These are phyloP conservation scores for Trifolium fragiferum DNA, from an alignment of 306 rosid species.

Conservation along the genomic window DNA sequence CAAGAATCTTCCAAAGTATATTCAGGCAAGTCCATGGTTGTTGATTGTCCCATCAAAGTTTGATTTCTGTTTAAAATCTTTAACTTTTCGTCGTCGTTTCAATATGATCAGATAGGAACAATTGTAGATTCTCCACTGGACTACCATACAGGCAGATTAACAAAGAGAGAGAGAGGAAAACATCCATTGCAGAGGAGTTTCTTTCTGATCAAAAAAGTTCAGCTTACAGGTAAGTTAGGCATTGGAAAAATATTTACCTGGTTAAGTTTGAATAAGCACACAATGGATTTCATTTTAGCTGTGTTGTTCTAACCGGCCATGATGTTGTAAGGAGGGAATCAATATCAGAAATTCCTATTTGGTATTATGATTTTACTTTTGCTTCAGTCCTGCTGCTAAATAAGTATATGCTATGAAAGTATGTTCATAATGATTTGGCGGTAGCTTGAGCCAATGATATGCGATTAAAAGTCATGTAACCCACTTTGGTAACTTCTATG, in stretches of 20 bases:
- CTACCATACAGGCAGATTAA: slow-evolving; percentile 71
- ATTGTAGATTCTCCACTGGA: slow-evolving; percentile 70
- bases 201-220: slow-evolving; percentile 42
- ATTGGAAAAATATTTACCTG: background rate
- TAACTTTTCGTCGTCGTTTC: slow-evolving; percentile 5
- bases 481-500: background rate
- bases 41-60: slow-evolving; percentile 21
- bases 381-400: background rate
- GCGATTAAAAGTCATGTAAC: background rate
- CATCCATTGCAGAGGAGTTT: slow-evolving; percentile 61
- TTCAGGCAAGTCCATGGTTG: slow-evolving; percentile 69
- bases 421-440: background rate
- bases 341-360: background rate
- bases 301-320: background rate
- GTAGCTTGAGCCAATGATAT: background rate
- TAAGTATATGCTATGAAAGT: background rate
- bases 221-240: slow-evolving; percentile 40
- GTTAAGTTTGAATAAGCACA: slow-evolving; percentile 7
- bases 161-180: slow-evolving; percentile 85
- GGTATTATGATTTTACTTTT: background rate
- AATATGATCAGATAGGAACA: slow-evolving; percentile 74
- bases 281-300: background rate
- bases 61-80: background rate
- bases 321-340: background rate
- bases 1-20: slow-evolving; percentile 66